Percentiles rank a stretch among this genome's conserved stretches.
These are phyloP conservation scores for Paracorniculantispora psalliotae DNA, from an alignment of 2,329 filamentous ascomycete genomes.

Conservation along the genomic window DNA sequence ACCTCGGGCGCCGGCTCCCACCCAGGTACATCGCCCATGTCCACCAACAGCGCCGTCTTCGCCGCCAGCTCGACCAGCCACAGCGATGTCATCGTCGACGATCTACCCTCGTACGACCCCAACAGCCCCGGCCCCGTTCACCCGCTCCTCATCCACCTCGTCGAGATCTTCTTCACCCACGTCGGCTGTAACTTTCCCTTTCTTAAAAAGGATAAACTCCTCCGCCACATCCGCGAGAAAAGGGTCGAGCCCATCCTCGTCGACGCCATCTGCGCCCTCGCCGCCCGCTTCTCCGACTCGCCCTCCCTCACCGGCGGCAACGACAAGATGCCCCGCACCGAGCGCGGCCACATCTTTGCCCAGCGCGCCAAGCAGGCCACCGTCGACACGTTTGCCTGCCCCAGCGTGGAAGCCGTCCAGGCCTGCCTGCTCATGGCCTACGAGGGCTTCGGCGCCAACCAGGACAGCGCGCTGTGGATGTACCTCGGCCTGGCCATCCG, in stretches of 20 bases:
- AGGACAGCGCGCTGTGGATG: constrained; percentile 91
- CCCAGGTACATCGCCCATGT: constrained; percentile 47
- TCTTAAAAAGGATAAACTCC: constrained; percentile 65
- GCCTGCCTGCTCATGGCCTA: constrained; percentile 81
- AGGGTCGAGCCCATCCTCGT: constrained; percentile 78
- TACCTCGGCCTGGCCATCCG: constrained; percentile 83
- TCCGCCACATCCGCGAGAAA: constrained; percentile 74
- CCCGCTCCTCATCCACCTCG: constrained; percentile 68
- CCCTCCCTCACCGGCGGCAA: constrained; percentile 43
- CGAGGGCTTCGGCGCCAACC: constrained; percentile 81
- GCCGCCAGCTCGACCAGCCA: constrained; percentile 39
- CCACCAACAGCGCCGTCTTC: constrained; percentile 29
- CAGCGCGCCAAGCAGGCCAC: constrained; percentile 78
- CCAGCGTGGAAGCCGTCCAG: constrained; percentile 77
- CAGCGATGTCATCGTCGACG: constrained; percentile 42
- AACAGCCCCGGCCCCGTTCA: constrained; percentile 67
- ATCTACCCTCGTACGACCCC: constrained; percentile 70
- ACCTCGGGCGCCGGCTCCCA: constrained; percentile 48
- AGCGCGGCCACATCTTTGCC: constrained; percentile 73
- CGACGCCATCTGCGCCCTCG: constrained; percentile 77
- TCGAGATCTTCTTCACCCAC: constrained; percentile 75
- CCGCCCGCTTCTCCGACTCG: constrained; percentile 72
- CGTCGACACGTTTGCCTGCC: constrained; percentile 76
- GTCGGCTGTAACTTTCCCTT: constrained; percentile 86
- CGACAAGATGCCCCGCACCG: constrained; percentile 49